These are phyloP conservation scores for Penicillium sp. DNA, from an alignment of 2,329 filamentous ascomycete genomes.

Conservation along the genomic window DNA sequence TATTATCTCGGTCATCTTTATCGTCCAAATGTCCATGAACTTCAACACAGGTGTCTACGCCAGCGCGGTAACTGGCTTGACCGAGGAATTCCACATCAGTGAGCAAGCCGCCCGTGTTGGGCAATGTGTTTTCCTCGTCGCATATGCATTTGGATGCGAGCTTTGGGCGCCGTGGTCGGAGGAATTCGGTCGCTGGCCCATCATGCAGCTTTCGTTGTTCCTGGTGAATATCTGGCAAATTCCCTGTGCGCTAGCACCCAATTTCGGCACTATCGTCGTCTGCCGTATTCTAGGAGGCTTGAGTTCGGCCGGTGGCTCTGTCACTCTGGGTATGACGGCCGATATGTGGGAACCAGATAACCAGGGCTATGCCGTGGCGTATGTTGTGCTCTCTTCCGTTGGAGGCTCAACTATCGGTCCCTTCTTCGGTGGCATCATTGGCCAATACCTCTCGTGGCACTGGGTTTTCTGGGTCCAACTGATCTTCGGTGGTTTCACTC, in stretches of 20 bases:
- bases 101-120: slow-evolving; percentile 71
- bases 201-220: slow-evolving; percentile 73
- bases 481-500: slow-evolving; percentile 59
- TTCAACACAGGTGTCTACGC: slow-evolving; percentile 76
- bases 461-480: slow-evolving; percentile 71
- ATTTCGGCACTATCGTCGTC: slow-evolving; percentile 71
- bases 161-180: slow-evolving; percentile 87
- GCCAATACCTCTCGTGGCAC: slow-evolving; percentile 55
- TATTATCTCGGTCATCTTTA: slow-evolving; percentile 71
- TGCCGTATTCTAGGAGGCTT: slow-evolving; percentile 70
- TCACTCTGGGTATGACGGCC: slow-evolving; percentile 75
- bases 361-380: slow-evolving; percentile 76
- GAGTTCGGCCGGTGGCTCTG: slow-evolving; percentile 72
- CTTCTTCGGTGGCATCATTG: slow-evolving; percentile 58
- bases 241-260: slow-evolving; percentile 72
- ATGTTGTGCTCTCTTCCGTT: slow-evolving; percentile 77
- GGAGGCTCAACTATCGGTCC: slow-evolving; percentile 69
- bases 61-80: slow-evolving; percentile 69
- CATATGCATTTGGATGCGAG: slow-evolving; percentile 85
- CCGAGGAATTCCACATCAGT: slow-evolving; percentile 69
- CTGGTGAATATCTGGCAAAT: slow-evolving; percentile 80
- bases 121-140: slow-evolving; percentile 75
- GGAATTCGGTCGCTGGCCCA: slow-evolving; percentile 77
- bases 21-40: slow-evolving; percentile 77
- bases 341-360: slow-evolving; percentile 72